phyloP scores from a whole-genome alignment of 495 filamentous ascomycete species.

The Lineolata rhizophorae region DNA sequence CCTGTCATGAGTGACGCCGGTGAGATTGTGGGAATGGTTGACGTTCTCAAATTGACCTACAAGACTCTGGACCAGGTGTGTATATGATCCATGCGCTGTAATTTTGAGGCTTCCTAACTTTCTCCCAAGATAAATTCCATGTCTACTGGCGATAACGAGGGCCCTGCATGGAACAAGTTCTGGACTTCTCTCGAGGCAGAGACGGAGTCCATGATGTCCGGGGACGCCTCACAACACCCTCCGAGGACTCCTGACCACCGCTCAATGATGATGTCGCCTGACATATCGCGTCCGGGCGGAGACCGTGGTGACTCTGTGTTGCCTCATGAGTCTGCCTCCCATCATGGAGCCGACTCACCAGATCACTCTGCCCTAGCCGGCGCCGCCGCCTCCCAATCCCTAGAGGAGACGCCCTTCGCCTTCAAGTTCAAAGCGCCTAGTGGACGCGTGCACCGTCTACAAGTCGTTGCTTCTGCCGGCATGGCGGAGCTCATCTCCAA shows the following conservation, averaged over 20 bases:
- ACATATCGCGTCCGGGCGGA: conserved; percentile 30
- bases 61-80: conserved; percentile 90
- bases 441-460: conserved; percentile 81
- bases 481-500: conserved; percentile 58
- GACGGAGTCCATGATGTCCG: conserved; percentile 90
- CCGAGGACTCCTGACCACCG: conserved; percentile 37
- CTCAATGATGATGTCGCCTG: conserved; percentile 60
- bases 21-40: conserved; percentile 98
- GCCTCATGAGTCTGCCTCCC: conserved; percentile 85
- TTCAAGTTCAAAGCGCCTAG: conserved; percentile 99
- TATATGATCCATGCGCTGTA: not conserved
- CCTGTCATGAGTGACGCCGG: conserved; percentile 95
- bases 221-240: conserved; percentile 48
- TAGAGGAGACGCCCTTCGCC: conserved; percentile 60
- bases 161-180: conserved; percentile 98
- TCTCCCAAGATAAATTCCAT: conserved; percentile 45
- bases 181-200: conserved; percentile 95
- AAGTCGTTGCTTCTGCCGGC: conserved; percentile 59
- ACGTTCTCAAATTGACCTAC: conserved; percentile 94
- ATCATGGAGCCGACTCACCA: conserved; percentile 62
- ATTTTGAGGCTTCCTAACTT: too few species aligned
- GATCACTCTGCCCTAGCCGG: conserved; percentile 37
- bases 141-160: conserved; percentile 66
- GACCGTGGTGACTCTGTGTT: conserved; percentile 64
- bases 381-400: conserved; percentile 22